phyloP scores from a whole-genome alignment of 176 grass and related monocot genomes.

The Rhynchospora tenuis region DNA sequence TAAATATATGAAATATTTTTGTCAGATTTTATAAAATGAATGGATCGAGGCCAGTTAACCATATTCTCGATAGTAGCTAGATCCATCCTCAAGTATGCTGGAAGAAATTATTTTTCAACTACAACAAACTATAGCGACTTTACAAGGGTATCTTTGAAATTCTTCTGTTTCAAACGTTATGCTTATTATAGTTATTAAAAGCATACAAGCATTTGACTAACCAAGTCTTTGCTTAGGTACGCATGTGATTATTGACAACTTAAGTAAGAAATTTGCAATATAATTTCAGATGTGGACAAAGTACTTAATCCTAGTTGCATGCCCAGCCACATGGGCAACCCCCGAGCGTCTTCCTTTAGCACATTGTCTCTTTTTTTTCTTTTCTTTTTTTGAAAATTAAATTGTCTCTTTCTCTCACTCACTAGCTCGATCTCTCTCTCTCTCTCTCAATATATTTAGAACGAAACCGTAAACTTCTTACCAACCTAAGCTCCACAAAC shows the following conservation, averaged over 20 bases:
- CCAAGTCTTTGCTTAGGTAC: not conserved
- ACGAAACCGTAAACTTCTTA: not conserved
- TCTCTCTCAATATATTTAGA: conserved; percentile 19
- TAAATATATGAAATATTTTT: no score
- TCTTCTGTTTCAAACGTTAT: not conserved
- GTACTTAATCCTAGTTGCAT: conserved; percentile 28
- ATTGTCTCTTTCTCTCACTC: not conserved
- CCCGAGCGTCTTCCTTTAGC: not conserved
- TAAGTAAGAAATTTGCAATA: conserved; percentile 13
- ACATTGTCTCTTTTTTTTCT: not conserved
- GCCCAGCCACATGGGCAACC: conserved; percentile 26
- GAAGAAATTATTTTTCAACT: not conserved
- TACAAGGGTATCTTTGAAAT: not conserved
- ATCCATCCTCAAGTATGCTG: not conserved
- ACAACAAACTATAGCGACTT: conserved; percentile 7
- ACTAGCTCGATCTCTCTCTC: not conserved
- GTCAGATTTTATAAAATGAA: no score
- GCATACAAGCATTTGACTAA: conserved; percentile 2
- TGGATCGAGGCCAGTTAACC: no score
- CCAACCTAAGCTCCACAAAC: conserved; percentile 13
- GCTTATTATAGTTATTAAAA: not conserved
- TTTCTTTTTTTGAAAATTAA: no score
- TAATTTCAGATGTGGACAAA: conserved; percentile 27
- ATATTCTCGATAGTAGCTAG: no score
- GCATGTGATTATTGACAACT: conserved; percentile 20